phyloP scores from a whole-genome alignment of 106 monocot species.

The Agapanthus africanus region DNA sequence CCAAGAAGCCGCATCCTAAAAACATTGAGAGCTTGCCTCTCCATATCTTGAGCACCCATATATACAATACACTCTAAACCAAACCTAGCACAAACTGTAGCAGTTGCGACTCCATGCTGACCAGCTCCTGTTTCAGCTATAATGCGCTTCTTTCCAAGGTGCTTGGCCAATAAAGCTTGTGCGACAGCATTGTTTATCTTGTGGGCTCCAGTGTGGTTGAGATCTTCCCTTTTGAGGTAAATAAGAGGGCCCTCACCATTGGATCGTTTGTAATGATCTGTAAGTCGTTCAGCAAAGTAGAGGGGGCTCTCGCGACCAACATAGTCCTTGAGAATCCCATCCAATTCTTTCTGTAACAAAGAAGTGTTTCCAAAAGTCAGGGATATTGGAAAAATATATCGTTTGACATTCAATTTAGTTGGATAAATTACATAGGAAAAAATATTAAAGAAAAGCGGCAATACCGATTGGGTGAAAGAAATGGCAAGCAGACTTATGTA shows the following conservation, averaged over 20 bases:
- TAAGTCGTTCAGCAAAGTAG: conserved; percentile 62
- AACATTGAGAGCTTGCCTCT: conserved; percentile 65
- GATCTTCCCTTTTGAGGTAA: conserved; percentile 60
- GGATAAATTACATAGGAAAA: neutral
- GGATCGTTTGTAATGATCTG: conserved; percentile 42
- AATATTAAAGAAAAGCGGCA: neutral
- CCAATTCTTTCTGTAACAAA: conserved; percentile 40
- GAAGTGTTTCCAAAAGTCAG: neutral
- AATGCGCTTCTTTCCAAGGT: conserved; percentile 54
- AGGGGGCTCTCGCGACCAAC: conserved; percentile 68
- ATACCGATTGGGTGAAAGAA: neutral
- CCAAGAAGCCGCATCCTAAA: conserved; percentile 70
- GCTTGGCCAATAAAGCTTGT: conserved; percentile 68
- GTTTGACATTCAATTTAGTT: neutral
- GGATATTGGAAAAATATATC: neutral
- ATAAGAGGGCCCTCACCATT: conserved; percentile 47
- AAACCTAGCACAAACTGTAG: conserved; percentile 70
- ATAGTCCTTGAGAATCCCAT: conserved; percentile 52
- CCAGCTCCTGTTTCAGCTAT: conserved; percentile 84
- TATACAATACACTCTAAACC: conserved; percentile 61
- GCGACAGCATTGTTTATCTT: conserved; percentile 74
- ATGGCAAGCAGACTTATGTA: neutral
- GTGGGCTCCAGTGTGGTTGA: conserved; percentile 73
- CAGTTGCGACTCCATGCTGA: conserved; percentile 79
- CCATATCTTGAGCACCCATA: conserved; percentile 80